A percentile compares a stretch with the other conserved stretches of the same genome.
Conservation (phyloP, 768 basidiomycete genomes). For the Strobilomyces confusus region DNA sequence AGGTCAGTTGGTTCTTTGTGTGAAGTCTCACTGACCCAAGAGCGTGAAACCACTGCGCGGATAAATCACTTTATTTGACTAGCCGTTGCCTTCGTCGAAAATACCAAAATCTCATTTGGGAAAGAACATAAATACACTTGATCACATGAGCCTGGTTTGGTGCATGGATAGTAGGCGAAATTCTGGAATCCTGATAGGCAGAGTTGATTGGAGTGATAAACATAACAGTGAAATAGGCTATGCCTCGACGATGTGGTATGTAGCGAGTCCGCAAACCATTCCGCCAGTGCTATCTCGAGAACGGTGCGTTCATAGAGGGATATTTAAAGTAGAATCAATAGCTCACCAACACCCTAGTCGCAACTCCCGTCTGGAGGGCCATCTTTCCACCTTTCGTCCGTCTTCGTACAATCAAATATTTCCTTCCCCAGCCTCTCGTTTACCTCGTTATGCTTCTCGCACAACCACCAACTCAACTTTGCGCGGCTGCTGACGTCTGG, state of each 20-base stretch:
- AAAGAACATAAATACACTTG: no score
- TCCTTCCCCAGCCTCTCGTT: conserved; percentile 84
- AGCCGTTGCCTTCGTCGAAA: no score
- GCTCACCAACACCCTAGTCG: conserved; percentile 47
- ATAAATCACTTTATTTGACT: no score
- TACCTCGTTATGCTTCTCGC: conserved; percentile 90
- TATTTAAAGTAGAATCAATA: background rate
- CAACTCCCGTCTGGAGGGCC: conserved; percentile 86
- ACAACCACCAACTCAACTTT: conserved; percentile 80
- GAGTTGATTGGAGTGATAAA: background rate
- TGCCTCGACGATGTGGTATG: background rate
- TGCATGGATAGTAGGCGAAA: no score
- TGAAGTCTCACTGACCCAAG: no score
- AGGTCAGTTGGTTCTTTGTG: no score
- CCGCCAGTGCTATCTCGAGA: background rate
- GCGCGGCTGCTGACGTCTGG: conserved; percentile 75
- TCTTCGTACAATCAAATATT: conserved; percentile 74
- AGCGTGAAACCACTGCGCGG: no score
- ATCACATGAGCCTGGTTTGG: no score
- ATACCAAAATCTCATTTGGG: no score
- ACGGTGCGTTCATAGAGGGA: background rate
- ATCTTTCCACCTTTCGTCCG: conserved; percentile 90
- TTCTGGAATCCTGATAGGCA: background rate
- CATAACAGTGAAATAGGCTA: background rate
- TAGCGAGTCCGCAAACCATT: background rate